Evolutionary conservation across 1,284 basidiomycete genomes (phyloP), one percentile per base, ranked within the genome.

Genomic region (Ceratobasidium sp.): DNA sequence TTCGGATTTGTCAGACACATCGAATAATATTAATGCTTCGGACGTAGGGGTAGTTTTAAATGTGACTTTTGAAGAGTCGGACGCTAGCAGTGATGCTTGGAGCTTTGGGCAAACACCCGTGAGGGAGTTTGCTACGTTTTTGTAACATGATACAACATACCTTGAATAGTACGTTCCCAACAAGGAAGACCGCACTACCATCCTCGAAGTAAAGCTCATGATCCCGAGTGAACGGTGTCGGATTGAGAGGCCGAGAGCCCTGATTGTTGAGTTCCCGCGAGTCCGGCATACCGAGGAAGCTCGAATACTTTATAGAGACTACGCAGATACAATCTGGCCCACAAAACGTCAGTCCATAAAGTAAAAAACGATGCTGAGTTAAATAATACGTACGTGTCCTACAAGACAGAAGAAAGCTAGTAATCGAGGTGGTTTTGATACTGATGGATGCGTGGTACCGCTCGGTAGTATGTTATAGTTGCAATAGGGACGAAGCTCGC

Each of bases 161-260:
- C 54, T 70, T 70, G 54, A 70, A 70, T 3, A 70, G 28, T 1
- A 70, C 38, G 38, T 42, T 26, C 33, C 59, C 68, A 17, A 70
- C 68, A 10, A 70, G 23, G 46, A 70, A 70, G 17, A 70, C 68
- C 4, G 54, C 68, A 44, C 54, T 70, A 42, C 68, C 68, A 33
- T 70, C 68, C 1, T 10, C 17, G 40, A 57, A 70, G 38, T 70
- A 70, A 40, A 42, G 59, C 17, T 40, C 42, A 2, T 52, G 52
- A 44, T 70, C 68, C 6, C 64, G 64, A 48, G 44, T 64, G 3
- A 42, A 64, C 15, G 26, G 26, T 5, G 13, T 2, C 7, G 15
- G 26, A 23, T 26, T 44, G 42, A 48, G 17, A 9, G 20, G n/a
- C 9, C 3, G 64, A 44, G 9, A 48, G 62, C 23, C 44, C 7